phyloP scores from a whole-genome alignment of 2,329 filamentous ascomycete genomes.

The Fusarium dimerum region DNA sequence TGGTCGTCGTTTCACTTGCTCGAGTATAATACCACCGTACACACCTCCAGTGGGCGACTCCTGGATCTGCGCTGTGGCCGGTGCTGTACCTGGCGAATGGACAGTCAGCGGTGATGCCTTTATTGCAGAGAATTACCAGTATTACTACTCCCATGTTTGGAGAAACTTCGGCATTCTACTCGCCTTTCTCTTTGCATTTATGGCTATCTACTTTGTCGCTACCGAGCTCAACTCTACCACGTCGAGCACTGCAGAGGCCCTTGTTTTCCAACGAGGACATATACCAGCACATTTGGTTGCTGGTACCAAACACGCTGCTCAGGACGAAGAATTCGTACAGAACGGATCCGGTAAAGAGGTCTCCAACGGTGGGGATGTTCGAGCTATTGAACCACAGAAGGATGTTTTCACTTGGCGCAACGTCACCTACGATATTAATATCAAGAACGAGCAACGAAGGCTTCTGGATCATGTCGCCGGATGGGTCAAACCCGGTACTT shows the following conservation, averaged over 20 bases:
- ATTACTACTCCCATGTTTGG: slow-evolving; percentile 61
- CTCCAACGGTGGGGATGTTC: slow-evolving; percentile 21
- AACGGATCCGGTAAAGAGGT: slow-evolving; percentile 25
- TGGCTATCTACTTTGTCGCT: slow-evolving; percentile 61
- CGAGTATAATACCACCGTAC: slow-evolving; percentile 49
- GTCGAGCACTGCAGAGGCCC: slow-evolving; percentile 64
- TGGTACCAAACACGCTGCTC: slow-evolving; percentile 27
- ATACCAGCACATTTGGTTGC: slow-evolving; percentile 45
- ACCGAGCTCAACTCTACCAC: slow-evolving; percentile 66
- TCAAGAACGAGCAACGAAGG: slow-evolving; percentile 72
- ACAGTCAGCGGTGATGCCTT: slow-evolving; percentile 64
- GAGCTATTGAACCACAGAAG: slow-evolving; percentile 44
- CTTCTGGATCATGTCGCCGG: slow-evolving; percentile 79
- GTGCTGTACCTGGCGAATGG: slow-evolving; percentile 53
- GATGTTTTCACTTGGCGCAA: slow-evolving; percentile 77
- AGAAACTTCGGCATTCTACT: slow-evolving; percentile 70
- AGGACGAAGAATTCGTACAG: slow-evolving; percentile 32
- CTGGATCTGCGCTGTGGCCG: slow-evolving; percentile 55
- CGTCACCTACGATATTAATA: slow-evolving; percentile 69
- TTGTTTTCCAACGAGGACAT: slow-evolving; percentile 64
- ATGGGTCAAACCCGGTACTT: slow-evolving; percentile 86
- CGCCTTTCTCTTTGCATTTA: slow-evolving; percentile 65
- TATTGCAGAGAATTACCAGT: slow-evolving; percentile 56
- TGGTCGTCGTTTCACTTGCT: slow-evolving; percentile 57
- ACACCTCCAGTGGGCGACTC: slow-evolving; percentile 43